Base-by-base conservation (phyloP, 2,329 filamentous ascomycete species). In the Setomelanomma holmii region DNA sequence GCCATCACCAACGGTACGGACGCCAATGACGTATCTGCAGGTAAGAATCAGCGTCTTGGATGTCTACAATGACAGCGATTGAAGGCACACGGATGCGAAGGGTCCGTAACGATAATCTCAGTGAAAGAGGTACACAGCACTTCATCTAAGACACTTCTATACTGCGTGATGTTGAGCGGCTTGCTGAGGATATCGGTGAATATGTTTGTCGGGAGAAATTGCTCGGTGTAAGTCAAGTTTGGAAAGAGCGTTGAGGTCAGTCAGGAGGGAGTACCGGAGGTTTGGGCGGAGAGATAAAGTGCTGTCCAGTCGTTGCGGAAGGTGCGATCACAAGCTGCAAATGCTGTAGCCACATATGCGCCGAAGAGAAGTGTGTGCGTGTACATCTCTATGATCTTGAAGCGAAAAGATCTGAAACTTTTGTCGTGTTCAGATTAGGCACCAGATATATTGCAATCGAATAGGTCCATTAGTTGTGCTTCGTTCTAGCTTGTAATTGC, bases 21-120 rank as follows among this genome's bases (percentile, higher is more conserved):
- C 58, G 5, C 61, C 63, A 30, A 68, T 60, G 2, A 68, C 64
- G 23, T 66, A 67, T 60, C 49, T 14, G 56, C 42, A 6, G 5
- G 5, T 8, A 30, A 4, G 3, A 17, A 20, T 42, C 11, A 43
- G 41, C 19, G 2, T 19, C n/a, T n/a, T n/a, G n/a, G n/a, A n/a
- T n/a, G n/a, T n/a, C n/a, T n/a, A n/a, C n/a, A n/a, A n/a, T n/a
- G n/a, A n/a, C n/a, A n/a, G n/a, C n/a, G n/a, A n/a, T n/a, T n/a
- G n/a, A n/a, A n/a, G n/a, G n/a, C n/a, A n/a, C 19, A 47, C 44
- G 44, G 44, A 39, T 47, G 44, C 8, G 44, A 47, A 2, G 20
- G 38, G 8, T 47, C 24, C n/a, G 35, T 47, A 10, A 58, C 55
- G 1, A 64, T 58, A 41, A 61, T 56, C 44, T 68, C 59, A 0